phyloP scores from a whole-genome alignment of 2,329 filamentous ascomycete species.

The Scedosporium aurantiacum region DNA sequence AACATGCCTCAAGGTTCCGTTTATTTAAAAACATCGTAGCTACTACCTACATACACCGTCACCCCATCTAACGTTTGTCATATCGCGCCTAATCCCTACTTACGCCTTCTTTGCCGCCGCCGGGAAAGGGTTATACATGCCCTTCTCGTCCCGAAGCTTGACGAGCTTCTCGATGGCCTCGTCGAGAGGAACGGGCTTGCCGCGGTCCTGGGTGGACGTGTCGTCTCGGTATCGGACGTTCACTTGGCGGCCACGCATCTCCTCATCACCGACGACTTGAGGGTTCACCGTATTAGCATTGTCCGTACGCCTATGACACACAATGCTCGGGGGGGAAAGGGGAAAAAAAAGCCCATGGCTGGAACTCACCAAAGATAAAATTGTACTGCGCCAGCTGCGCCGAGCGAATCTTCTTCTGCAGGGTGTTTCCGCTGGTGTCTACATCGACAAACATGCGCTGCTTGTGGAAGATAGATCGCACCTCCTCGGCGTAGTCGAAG shows the following conservation, averaged over 20 bases:
- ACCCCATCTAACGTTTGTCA: background rate
- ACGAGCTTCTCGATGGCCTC: constrained; percentile 46
- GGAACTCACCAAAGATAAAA: constrained; percentile 58
- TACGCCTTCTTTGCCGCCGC: constrained; percentile 8
- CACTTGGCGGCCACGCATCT: constrained; percentile 47
- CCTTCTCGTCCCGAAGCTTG: constrained; percentile 35
- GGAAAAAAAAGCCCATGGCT: background rate
- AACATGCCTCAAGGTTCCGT: too few species aligned
- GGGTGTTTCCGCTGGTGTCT: constrained; percentile 54
- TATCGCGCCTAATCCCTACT: background rate
- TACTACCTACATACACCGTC: background rate
- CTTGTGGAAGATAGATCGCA: constrained; percentile 56
- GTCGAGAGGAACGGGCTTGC: constrained; percentile 44
- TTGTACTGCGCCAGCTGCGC: constrained; percentile 75
- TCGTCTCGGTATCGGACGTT: constrained; percentile 56
- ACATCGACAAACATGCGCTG: constrained; percentile 58
- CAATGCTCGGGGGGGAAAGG: too few species aligned
- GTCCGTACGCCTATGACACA: background rate
- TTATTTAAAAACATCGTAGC: too few species aligned
- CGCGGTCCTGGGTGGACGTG: constrained; percentile 48
- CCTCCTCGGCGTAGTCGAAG: constrained; percentile 64
- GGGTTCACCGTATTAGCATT: constrained; percentile 6
- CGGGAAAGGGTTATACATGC: constrained; percentile 13
- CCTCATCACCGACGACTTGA: constrained; percentile 49
- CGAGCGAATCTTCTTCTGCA: constrained; percentile 82